phyloP scores from a whole-genome alignment of 2,329 filamentous ascomycete genomes.

The Dothideomycetes sp. region DNA sequence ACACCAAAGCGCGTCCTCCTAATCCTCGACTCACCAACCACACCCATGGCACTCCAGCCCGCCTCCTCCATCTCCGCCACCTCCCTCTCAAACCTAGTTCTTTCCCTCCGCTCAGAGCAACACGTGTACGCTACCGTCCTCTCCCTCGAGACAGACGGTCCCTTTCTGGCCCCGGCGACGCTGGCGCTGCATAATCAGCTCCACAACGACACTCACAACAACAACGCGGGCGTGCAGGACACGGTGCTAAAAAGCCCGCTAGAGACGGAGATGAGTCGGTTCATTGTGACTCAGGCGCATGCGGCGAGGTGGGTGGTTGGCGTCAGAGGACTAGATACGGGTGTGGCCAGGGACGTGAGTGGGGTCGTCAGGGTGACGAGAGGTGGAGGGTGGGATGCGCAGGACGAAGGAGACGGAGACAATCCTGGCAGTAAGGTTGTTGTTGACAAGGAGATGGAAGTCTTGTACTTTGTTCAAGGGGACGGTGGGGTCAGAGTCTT shows the following conservation, averaged over 20 bases:
- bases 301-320: conserved; percentile 61
- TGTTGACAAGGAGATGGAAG: conserved; percentile 50
- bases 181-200: no score
- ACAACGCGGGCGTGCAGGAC: conserved; percentile 7
- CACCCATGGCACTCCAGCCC: conserved; percentile 31
- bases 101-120: conserved; percentile 29
- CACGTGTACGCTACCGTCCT: conserved; percentile 55
- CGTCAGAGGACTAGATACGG: conserved; percentile 69
- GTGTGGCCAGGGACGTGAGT: conserved; percentile 81
- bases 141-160: conserved; percentile 60
- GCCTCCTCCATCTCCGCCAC: conserved; percentile 13
- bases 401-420: conserved; percentile 18
- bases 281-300: conserved; percentile 64
- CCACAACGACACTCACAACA: no score
- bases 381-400: conserved; percentile 33
- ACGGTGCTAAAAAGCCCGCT: conserved; percentile 42
- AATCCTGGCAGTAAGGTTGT: conserved; percentile 31
- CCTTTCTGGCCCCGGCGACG: conserved; percentile 46
- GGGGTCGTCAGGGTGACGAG: conserved; percentile 70
- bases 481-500: conserved; percentile 78
- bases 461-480: conserved; percentile 67
- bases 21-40: conserved; percentile 33
- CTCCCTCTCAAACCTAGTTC: conserved; percentile 19
- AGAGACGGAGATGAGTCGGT: conserved; percentile 59
- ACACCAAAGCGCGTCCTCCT: conserved; percentile 24